Conservation (phyloP, 129 eudicot species). For the Flaveria brownii region DNA sequence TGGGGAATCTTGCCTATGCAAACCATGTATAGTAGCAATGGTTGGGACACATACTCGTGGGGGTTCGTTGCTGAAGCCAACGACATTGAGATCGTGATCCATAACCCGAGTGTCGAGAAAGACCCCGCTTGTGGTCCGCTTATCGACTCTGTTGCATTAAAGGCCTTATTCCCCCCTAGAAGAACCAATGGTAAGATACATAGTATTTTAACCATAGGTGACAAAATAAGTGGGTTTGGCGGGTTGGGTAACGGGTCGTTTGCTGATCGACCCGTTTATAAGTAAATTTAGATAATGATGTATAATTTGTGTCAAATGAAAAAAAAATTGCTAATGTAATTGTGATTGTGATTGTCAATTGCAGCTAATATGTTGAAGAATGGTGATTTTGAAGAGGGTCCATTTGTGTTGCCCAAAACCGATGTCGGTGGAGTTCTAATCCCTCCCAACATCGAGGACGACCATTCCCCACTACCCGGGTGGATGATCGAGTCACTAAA, state of each 20-base stretch:
- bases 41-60: constrained; percentile 86
- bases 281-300: background rate
- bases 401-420: constrained; percentile 74
- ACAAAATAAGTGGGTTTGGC: background rate
- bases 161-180: constrained; percentile 48
- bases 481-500: constrained; percentile 93
- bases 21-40: constrained; percentile 74
- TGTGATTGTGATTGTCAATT: constrained; percentile 3
- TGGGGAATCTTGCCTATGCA: constrained; percentile 82
- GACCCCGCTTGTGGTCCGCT: constrained; percentile 91
- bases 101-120: constrained; percentile 67
- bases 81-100: constrained; percentile 66
- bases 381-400: constrained; percentile 93
- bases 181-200: constrained; percentile 49
- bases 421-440: constrained; percentile 66
- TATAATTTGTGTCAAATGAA: background rate
- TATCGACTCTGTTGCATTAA: constrained; percentile 75
- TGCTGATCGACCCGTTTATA: background rate
- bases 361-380: constrained; percentile 78
- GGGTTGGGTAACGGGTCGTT: background rate
- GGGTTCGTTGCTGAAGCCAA: constrained; percentile 68
- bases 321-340: background rate
- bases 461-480: constrained; percentile 80
- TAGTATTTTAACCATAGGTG: background rate
- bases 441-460: constrained; percentile 92